Base-by-base conservation (phyloP, 352 stramenopile species). In the Globisporangium perplexum region DNA sequence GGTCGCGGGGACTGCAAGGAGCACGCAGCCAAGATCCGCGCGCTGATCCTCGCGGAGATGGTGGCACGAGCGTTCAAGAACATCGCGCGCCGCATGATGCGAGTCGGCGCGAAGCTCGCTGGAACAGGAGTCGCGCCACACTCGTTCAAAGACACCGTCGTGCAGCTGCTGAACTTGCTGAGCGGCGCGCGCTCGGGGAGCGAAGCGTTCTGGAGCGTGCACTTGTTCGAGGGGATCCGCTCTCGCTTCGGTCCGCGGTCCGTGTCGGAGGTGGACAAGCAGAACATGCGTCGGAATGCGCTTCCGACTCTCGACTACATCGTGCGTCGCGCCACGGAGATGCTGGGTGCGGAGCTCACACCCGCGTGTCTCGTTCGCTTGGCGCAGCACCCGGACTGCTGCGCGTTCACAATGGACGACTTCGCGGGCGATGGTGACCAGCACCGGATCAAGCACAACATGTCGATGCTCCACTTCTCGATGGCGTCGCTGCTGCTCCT, bases 31-130 rank as follows among this genome's bases (percentile, higher is more conserved):
- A 58, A 65, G 42, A 75, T 97, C 38, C 76, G 90, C 7, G 62
- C 68, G 0, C 58, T 83, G 17, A 31, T 97, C 23, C 66, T 97
- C 0, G 78, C 71, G 2, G 89, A 97, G 62, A 97, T 97, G 78
- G 68, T 94, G 0, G 78, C 84, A 7, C 72, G 90, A 10, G 75
- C 89, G 18, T 79, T 96, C 18, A 97, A 97, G 62, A 93, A 95
- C 45, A 57, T 96, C 3, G 28, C 95, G 11, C 86, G 89, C 0
- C 77, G 88, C 36, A 76, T 86, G 5, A 65, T 97, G 42, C 80
- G 90, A 0, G 57, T 55, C 12, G 59, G 65, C 4, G 58, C 74
- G 0, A 71, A 61, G 24, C 45, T 55, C 2, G 71, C 54, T 10
- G 68, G 66, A 0, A 82, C 70, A 0, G 80, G 77, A 2, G 24